A percentile compares a stretch with the other conserved stretches of the same genome.
phyloP scores from a whole-genome alignment of 148 eudicot genomes.

The Arctostaphylos glauca region DNA sequence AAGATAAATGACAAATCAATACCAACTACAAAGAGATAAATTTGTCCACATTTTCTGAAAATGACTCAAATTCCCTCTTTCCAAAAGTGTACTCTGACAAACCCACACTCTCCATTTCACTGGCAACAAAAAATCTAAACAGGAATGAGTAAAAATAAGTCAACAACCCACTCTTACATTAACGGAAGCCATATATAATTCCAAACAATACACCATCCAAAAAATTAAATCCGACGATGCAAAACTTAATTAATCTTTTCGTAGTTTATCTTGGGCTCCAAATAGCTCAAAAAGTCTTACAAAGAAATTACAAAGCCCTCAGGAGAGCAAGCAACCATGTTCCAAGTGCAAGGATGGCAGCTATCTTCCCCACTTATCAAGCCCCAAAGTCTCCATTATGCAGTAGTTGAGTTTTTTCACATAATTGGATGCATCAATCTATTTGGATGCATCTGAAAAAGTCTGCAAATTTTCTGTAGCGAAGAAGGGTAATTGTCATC shows the following conservation, averaged over 20 bases:
- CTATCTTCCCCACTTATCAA: constrained; percentile 92
- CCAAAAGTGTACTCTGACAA: constrained; percentile 73
- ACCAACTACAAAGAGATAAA: constrained; percentile 2
- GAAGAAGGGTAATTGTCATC: too few species aligned
- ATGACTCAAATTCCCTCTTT: constrained; percentile 81
- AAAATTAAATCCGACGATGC: too few species aligned
- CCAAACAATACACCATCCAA: neutral
- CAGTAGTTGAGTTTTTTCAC: too few species aligned
- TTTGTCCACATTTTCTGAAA: constrained; percentile 66
- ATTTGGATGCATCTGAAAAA: too few species aligned
- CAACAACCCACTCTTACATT: neutral
- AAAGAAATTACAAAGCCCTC: constrained; percentile 80
- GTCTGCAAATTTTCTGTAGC: too few species aligned
- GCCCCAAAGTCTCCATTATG: too few species aligned
- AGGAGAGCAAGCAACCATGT: constrained; percentile 80
- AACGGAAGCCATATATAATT: neutral
- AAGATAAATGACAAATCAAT: neutral
- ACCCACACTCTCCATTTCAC: constrained; percentile 77
- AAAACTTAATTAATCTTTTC: neutral
- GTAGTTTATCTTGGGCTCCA: neutral
- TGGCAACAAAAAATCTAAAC: constrained; percentile 29
- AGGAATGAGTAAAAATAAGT: neutral
- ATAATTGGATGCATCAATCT: too few species aligned
- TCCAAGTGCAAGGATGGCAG: constrained; percentile 99
- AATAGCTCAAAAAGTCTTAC: constrained; percentile 38